These are phyloP conservation scores for Suillus alpinus DNA, from an alignment of 768 basidiomycete genomes.

Conservation along the genomic window DNA sequence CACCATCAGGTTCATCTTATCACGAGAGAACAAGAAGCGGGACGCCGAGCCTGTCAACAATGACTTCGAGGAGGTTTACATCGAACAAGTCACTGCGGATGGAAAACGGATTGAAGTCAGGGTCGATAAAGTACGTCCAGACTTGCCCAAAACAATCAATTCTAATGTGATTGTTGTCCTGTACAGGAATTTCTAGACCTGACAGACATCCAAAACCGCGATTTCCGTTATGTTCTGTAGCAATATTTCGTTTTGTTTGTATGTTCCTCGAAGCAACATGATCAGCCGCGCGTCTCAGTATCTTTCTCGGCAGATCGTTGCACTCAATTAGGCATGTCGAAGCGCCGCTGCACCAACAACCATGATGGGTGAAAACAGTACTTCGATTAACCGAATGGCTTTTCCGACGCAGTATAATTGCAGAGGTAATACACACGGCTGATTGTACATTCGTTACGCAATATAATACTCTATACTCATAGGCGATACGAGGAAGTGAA, in stretches of 20 bases:
- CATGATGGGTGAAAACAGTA: background rate
- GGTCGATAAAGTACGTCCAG: constrained; percentile 59
- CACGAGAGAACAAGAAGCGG: constrained; percentile 60
- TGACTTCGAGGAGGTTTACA: constrained; percentile 59
- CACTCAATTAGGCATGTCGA: background rate
- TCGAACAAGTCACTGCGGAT: constrained; percentile 49
- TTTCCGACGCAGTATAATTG: background rate
- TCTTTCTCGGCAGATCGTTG: background rate
- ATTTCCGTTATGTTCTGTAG: constrained; percentile 61
- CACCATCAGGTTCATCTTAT: constrained; percentile 50
- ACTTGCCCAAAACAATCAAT: background rate
- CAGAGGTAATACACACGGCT: constrained; percentile 1
- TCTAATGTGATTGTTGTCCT: background rate
- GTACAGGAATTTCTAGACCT: constrained; percentile 38
- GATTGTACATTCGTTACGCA: constrained; percentile 10
- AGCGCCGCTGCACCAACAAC: background rate
- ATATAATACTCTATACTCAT: constrained; percentile 3
- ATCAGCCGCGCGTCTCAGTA: background rate
- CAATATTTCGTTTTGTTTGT: background rate
- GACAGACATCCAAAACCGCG: constrained; percentile 63
- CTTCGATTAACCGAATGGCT: background rate
- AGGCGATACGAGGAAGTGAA: background rate
- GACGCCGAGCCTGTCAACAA: constrained; percentile 53
- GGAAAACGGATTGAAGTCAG: constrained; percentile 53
- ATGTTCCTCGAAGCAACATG: background rate